Conservation (phyloP, 768 basidiomycete species). For the Daedaleopsis nitida region DNA sequence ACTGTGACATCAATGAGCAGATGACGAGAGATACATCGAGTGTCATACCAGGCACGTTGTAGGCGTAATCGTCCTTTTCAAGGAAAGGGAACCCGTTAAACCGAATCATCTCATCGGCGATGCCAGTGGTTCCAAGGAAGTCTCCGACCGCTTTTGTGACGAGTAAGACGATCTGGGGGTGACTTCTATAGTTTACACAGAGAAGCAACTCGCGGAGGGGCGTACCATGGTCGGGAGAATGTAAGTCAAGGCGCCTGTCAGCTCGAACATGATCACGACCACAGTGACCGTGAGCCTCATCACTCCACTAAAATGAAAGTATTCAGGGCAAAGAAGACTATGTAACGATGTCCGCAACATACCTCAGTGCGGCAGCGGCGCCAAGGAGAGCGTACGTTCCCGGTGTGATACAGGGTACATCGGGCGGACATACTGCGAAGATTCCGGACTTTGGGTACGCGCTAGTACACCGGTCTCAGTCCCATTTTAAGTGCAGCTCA, state of each 20-base stretch:
- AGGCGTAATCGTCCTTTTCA: slow-evolving; percentile 93
- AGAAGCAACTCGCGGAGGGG: not conserved
- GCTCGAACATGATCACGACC: slow-evolving; percentile 99
- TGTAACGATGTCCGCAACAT: slow-evolving; percentile 16
- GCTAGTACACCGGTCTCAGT: slow-evolving; percentile 40
- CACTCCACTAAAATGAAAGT: slow-evolving; percentile 63
- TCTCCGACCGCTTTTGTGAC: slow-evolving; percentile 98
- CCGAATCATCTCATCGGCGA: slow-evolving; percentile 95
- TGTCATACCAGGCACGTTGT: slow-evolving; percentile 80
- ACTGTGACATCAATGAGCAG: slow-evolving; percentile 46
- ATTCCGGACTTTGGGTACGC: slow-evolving; percentile 83
- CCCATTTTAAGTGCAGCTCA: not conserved
- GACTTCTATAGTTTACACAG: not conserved
- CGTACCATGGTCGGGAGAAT: slow-evolving; percentile 96
- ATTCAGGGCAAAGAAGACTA: not conserved
- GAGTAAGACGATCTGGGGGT: slow-evolving; percentile 84
- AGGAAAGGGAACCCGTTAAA: slow-evolving; percentile 98
- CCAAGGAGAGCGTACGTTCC: slow-evolving; percentile 98
- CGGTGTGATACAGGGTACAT: slow-evolving; percentile 95
- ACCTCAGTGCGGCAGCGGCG: slow-evolving; percentile 95
- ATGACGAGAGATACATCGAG: not conserved
- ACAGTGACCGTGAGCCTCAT: slow-evolving; percentile 98
- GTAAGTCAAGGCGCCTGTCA: slow-evolving; percentile 96
- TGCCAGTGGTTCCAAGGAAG: slow-evolving; percentile 88
- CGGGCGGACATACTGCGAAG: slow-evolving; percentile 88